Base-by-base conservation (phyloP, 768 basidiomycete genomes). In the Phlegmacium glaucopus region DNA sequence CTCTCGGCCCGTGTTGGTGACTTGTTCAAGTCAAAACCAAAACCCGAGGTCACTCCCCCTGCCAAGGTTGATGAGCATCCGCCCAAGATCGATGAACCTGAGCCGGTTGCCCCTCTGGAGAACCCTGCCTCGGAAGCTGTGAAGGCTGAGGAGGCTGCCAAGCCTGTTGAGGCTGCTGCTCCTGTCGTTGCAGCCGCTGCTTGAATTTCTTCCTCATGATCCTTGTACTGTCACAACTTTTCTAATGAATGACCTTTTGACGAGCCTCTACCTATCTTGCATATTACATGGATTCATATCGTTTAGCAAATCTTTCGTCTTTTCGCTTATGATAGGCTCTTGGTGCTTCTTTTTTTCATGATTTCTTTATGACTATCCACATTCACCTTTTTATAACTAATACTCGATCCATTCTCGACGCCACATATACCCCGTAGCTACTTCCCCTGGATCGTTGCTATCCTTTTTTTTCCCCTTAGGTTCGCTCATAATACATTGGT, bases 51-150 rank as follows among this genome's bases (percentile, higher is more conserved):
- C 29, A 61, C 75, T 9, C 62, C 83, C 6, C 81, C 90, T 47
- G 76, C 89, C 39, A 93, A 91, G 77, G 88, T 93, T 48, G 86
- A 91, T 53, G 89, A 92, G 74, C 76, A 90, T 65, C 90, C 92
- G 32, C 91, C 92, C 55, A 83, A 84, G 75, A 87, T 94, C 56
- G 92, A 91, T 42, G 83, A 89, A 70, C 89, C 88, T 41, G 59
- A 77, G 26, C 86, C 86, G 9, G 80, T 93, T 53, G 90, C 88
- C 45, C 91, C 92, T 49, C 75, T 94, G 54, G 90, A 91, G 72
- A 79, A 87, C 65, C 84, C 88, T 30, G 84, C 83, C 15, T 68
- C 76, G 16, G 79, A 78, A 55, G 60, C 72, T 12, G 47, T 61
- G 8, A 64, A 69, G 42, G 54, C 70, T 48, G 67, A 72, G 47